Evolutionary conservation across 164 flowering plant species (phyloP).

Genomic region (Vitis amurensis): DNA sequence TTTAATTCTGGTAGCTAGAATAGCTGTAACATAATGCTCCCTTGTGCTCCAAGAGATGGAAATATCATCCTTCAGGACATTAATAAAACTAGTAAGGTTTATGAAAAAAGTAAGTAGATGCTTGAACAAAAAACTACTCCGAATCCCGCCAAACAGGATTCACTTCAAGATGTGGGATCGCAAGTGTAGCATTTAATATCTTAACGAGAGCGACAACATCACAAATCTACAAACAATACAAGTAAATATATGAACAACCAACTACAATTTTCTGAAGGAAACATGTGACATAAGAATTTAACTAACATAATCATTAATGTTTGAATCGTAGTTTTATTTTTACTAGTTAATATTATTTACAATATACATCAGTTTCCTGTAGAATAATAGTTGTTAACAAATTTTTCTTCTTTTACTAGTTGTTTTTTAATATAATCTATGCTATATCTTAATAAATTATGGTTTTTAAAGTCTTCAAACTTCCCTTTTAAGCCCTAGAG

Average conservation of each 20-base stretch:
- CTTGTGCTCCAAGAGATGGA: conserved; percentile 92
- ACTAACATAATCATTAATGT: background rate
- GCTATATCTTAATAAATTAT: too few species aligned
- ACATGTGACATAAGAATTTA: background rate
- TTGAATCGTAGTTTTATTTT: background rate
- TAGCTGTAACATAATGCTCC: conserved; percentile 88
- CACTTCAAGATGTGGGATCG: conserved; percentile 87
- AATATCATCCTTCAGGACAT: conserved; percentile 81
- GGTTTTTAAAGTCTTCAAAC: too few species aligned
- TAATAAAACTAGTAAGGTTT: conserved; percentile 40
- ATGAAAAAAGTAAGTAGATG: background rate
- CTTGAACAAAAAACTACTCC: conserved; percentile 44
- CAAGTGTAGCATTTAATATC: conserved; percentile 94
- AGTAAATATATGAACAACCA: background rate
- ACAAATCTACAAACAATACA: conserved; percentile 54
- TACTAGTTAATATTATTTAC: too few species aligned
- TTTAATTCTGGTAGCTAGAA: conserved; percentile 83
- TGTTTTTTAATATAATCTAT: too few species aligned
- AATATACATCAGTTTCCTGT: too few species aligned
- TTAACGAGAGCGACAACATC: conserved; percentile 98
- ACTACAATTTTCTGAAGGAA: background rate
- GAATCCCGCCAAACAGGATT: conserved; percentile 98
- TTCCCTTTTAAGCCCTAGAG: too few species aligned
- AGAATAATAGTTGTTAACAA: too few species aligned
- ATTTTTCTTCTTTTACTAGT: too few species aligned